Percentiles rank a stretch among this genome's conserved stretches.
Conservation (phyloP, 129 eudicot genomes). For the Dittrichia graveolens region DNA sequence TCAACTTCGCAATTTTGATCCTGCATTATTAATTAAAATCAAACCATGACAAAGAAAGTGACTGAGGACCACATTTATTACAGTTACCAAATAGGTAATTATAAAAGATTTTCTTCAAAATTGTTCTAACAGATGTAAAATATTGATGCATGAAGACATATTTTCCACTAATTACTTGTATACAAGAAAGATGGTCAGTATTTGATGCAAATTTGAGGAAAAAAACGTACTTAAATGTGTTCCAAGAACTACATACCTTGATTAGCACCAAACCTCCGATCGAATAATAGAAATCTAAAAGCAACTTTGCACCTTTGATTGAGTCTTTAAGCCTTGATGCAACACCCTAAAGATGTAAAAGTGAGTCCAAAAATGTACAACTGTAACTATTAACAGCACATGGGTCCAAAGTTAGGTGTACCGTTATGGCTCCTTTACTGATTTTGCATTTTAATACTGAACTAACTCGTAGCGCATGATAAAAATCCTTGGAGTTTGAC, state of each 20-base stretch:
- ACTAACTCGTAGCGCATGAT: slow-evolving; percentile 54
- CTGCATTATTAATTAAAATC: slow-evolving; percentile 31
- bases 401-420: slow-evolving; percentile 35
- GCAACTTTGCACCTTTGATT: slow-evolving; percentile 45
- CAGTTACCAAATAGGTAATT: slow-evolving; percentile 7
- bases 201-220: background rate
- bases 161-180: background rate
- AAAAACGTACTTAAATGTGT: background rate
- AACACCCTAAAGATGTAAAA: slow-evolving; percentile 43
- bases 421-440: slow-evolving; percentile 45
- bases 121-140: slow-evolving; percentile 9
- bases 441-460: slow-evolving; percentile 58
- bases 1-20: slow-evolving; percentile 57
- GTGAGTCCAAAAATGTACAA: background rate
- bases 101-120: background rate
- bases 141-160: background rate
- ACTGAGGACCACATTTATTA: background rate
- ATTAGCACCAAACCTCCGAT: slow-evolving; percentile 56
- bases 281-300: slow-evolving; percentile 61
- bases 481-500: slow-evolving; percentile 56
- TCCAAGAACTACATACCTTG: slow-evolving; percentile 51
- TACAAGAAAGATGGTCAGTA: background rate
- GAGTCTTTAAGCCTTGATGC: slow-evolving; percentile 59
- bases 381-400: background rate
- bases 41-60: background rate